Percentiles rank a stretch among this genome's conserved stretches.
Conservation (phyloP, 1,284 basidiomycete genomes). For the Microbotryum violaceum region DNA sequence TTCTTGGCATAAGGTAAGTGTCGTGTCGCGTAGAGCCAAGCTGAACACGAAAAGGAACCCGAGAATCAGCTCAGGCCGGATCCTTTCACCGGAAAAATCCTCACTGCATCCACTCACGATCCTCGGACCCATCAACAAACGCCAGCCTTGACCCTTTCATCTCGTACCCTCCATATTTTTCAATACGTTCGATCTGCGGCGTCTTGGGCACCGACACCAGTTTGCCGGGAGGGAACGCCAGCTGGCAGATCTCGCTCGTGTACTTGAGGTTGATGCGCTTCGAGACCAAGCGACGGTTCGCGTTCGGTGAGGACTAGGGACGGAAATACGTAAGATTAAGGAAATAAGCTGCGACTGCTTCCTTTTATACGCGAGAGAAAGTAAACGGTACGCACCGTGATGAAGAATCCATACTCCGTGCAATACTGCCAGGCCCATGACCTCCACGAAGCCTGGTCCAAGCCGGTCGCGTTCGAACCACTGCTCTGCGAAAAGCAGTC, state of each 20-base stretch:
- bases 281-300: constrained; percentile 58
- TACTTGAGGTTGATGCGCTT: constrained; percentile 67
- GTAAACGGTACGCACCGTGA: background rate
- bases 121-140: constrained; percentile 33
- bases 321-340: no score
- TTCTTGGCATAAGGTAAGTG: constrained; percentile 46
- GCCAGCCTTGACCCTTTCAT: constrained; percentile 26
- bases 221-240: constrained; percentile 74
- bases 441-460: constrained; percentile 63
- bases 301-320: constrained; percentile 51
- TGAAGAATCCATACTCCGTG: constrained; percentile 11
- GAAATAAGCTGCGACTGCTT: no score
- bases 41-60: background rate
- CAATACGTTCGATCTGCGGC: constrained; percentile 26
- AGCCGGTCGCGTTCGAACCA: constrained; percentile 53
- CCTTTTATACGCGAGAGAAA: no score
- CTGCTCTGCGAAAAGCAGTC: constrained; percentile 68
- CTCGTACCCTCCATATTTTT: constrained; percentile 23
- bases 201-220: constrained; percentile 39
- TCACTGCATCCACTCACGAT: constrained; percentile 16
- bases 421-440: constrained; percentile 73
- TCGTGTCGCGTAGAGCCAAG: constrained; percentile 47
- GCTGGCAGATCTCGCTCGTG: constrained; percentile 65
- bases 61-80: background rate
- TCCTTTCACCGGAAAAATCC: background rate